A percentile compares a stretch with the other conserved stretches of the same genome.
phyloP scores from a whole-genome alignment of 208 protist species.

The Wallacemonas collosoma region DNA sequence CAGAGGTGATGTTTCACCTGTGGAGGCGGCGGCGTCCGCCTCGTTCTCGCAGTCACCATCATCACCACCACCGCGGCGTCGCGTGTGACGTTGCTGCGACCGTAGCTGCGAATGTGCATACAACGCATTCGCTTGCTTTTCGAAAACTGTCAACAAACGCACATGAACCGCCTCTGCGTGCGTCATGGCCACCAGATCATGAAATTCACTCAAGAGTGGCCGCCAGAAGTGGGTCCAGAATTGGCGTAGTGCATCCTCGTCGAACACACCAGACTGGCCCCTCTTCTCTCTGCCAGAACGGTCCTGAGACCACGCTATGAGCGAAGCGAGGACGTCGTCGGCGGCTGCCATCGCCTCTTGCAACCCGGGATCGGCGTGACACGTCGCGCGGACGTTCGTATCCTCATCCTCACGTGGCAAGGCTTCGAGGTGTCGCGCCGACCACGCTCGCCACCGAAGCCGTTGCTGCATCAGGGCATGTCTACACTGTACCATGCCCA shows the following conservation, averaged over 20 bases:
- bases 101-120: slow-evolving; percentile 20
- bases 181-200: slow-evolving; percentile 39
- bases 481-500: slow-evolving; percentile 41
- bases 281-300: no score
- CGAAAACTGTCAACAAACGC: slow-evolving; percentile 32
- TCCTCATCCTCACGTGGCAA: not conserved
- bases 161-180: slow-evolving; percentile 52
- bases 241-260: not conserved
- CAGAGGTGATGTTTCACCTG: not conserved
- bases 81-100: not conserved
- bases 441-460: slow-evolving; percentile 9
- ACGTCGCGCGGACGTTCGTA: not conserved
- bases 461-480: slow-evolving; percentile 21
- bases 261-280: not conserved
- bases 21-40: not conserved
- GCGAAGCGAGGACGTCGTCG: not conserved
- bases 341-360: not conserved
- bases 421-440: not conserved
- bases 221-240: slow-evolving; percentile 8
- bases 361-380: not conserved
- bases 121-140: slow-evolving; percentile 31
- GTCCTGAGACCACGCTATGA: not conserved
- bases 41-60: not conserved
- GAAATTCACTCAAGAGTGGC: slow-evolving; percentile 36
- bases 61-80: not conserved